A percentile compares a stretch with the other conserved stretches of the same genome.
Evolutionary conservation across 2,329 filamentous ascomycete species (phyloP).

Genomic region (Neonectria magnoliae): DNA sequence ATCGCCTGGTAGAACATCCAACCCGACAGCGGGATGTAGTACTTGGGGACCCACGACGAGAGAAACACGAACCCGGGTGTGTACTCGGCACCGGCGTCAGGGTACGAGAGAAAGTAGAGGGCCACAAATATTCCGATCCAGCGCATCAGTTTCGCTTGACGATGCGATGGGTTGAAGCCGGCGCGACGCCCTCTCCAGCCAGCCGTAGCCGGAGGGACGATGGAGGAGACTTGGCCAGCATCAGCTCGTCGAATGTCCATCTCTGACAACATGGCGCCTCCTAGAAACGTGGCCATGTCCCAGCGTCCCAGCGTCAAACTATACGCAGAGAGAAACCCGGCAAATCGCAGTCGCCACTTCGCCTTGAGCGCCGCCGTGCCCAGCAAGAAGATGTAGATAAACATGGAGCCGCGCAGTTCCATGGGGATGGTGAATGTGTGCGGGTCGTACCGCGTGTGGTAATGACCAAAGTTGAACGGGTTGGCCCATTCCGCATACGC

Average conservation of each 20-base stretch:
- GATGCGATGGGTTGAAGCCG: slow-evolving; percentile 18
- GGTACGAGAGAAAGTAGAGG: slow-evolving; percentile 53
- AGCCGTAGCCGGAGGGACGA: slow-evolving; percentile 30
- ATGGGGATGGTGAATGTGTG: slow-evolving; percentile 55
- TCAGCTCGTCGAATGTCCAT: slow-evolving; percentile 46
- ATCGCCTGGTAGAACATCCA: slow-evolving; percentile 54
- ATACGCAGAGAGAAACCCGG: slow-evolving; percentile 45
- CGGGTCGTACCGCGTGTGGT: slow-evolving; percentile 53
- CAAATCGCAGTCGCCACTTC: slow-evolving; percentile 47
- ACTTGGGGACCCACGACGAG: slow-evolving; percentile 47
- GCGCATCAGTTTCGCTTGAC: slow-evolving; percentile 32
- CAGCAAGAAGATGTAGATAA: slow-evolving; percentile 53
- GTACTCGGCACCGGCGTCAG: slow-evolving; percentile 50
- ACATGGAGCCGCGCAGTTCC: slow-evolving; percentile 54
- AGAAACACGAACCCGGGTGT: slow-evolving; percentile 51
- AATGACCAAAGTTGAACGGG: slow-evolving; percentile 52
- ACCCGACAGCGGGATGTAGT: slow-evolving; percentile 49
- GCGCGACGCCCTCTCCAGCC: slow-evolving; percentile 11
- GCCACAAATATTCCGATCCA: slow-evolving; percentile 46
- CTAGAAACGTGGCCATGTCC: slow-evolving; percentile 54
- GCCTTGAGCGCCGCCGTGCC: slow-evolving; percentile 50
- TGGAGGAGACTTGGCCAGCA: slow-evolving; percentile 2
- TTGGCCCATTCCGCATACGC: slow-evolving; percentile 53
- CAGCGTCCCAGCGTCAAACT: slow-evolving; percentile 49
- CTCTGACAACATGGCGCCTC: slow-evolving; percentile 50